Base-by-base conservation (phyloP, 139 green algal species). In the Pedinophyceae sp. region DNA sequence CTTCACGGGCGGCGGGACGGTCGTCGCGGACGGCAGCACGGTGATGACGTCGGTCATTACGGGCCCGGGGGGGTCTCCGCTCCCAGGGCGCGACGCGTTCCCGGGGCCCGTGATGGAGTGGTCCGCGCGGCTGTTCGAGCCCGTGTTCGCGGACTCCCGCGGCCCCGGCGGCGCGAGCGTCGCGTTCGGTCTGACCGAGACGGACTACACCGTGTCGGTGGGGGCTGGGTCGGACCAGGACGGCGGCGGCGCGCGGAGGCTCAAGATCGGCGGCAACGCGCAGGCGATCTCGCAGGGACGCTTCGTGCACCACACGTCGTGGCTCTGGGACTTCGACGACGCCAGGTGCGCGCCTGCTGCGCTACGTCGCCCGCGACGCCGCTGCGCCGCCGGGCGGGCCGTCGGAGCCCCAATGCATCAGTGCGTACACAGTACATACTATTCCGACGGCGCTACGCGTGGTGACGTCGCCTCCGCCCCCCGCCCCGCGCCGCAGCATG, bases 261-360 rank as follows among this genome's bases (percentile, higher is more conserved):
- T 26, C 13, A 98, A 98, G 72, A 89, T 97, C 73, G 91, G 89
- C 1, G 91, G 91, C 58, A 98, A 98, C 58, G 91, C 91, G 2
- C 91, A 98, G 70, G 81, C 82, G 52, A 97, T 98, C 59, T 89
- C 80, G 2, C 84, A 83, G 38, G 50, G 71, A 18, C 68, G 87
- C 17, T 98, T 77, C 73, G 56, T 98, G 57, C 90, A 98, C 68
- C 91, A 98, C 75, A 98, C 91, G 13, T 94, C 84, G 1, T 82
- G 98, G 13, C 74, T 98, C 4, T 98, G 85, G 85, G 80, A 95
- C 62, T 96, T 79, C 55, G 20, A 84, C 17, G n/a, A n/a, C n/a
- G n/a, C n/a, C n/a, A n/a, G n/a, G n/a, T n/a, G n/a, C n/a, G n/a
- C n/a, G n/a, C n/a, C n/a, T n/a, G n/a, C n/a, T n/a, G n/a, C n/a